Evolutionary conservation across 192 early-diverging fungal species (phyloP).

Genomic region (Dissophora ornata): DNA sequence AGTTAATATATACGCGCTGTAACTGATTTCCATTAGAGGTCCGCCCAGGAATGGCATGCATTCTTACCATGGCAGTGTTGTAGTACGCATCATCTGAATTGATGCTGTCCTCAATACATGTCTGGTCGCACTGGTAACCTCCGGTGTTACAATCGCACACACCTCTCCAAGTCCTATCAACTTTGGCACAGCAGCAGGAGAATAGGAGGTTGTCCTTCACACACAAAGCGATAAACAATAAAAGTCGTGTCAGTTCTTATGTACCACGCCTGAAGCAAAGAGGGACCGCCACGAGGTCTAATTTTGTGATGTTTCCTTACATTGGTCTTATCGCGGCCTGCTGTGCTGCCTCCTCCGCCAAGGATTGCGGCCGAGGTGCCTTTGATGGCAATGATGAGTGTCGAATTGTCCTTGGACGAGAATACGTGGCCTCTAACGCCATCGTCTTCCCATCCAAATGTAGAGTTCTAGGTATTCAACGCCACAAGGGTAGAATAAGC

Average conservation of each 20-base stretch:
- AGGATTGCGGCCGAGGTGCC: conserved; percentile 81
- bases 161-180: conserved; percentile 82
- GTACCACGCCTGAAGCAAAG: no score
- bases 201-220: conserved; percentile 90
- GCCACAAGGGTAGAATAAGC: no score
- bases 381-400: conserved; percentile 88
- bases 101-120: conserved; percentile 69
- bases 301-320: no score
- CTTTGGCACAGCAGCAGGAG: conserved; percentile 97
- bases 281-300: no score
- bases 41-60: no score
- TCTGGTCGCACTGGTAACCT: conserved; percentile 67
- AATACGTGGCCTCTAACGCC: conserved; percentile 92
- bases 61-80: conserved; percentile 60
- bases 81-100: conserved; percentile 70
- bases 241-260: background rate
- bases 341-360: conserved; percentile 73
- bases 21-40: no score
- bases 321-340: conserved; percentile 79
- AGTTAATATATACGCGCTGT: no score
- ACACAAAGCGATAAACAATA: background rate
- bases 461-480: conserved; percentile 66
- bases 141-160: conserved; percentile 88
- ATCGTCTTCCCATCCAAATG: conserved; percentile 80
- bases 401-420: conserved; percentile 69